phyloP scores from a whole-genome alignment of 176 grass and related monocot species.

The Carex parvula region DNA sequence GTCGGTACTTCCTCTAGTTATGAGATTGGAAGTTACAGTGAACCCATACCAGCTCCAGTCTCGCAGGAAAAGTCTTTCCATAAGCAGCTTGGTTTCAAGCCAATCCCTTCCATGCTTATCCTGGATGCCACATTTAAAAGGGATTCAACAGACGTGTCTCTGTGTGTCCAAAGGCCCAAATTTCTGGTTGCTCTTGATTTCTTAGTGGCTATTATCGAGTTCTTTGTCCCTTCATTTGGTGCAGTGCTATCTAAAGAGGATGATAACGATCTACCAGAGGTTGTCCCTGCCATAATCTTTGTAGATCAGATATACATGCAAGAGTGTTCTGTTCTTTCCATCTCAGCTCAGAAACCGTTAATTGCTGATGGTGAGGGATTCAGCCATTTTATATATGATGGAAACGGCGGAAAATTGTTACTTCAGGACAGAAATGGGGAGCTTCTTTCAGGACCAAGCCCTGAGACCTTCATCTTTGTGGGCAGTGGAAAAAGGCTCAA shows the following conservation, averaged over 20 bases:
- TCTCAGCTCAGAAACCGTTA: constrained; percentile 81
- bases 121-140: constrained; percentile 73
- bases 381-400: constrained; percentile 85
- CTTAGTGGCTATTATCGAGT: constrained; percentile 74
- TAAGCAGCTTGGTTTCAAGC: constrained; percentile 59
- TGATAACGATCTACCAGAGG: constrained; percentile 55
- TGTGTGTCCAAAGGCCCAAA: constrained; percentile 82
- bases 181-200: constrained; percentile 97
- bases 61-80: constrained; percentile 41
- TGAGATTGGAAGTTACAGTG: constrained; percentile 38
- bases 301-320: constrained; percentile 67
- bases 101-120: constrained; percentile 88
- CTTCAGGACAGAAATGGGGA: constrained; percentile 66
- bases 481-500: constrained; percentile 61
- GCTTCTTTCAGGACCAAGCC: constrained; percentile 48
- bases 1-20: constrained; percentile 45
- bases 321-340: constrained; percentile 45
- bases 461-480: constrained; percentile 83
- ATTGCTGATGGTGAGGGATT: constrained; percentile 89
- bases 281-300: constrained; percentile 61
- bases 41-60: constrained; percentile 34
- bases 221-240: constrained; percentile 86
- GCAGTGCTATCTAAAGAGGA: constrained; percentile 73
- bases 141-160: constrained; percentile 48
- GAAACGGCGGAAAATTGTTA: constrained; percentile 88